These are phyloP conservation scores for Zalaria obscura DNA, from an alignment of 2,329 filamentous ascomycete genomes.

Conservation along the genomic window DNA sequence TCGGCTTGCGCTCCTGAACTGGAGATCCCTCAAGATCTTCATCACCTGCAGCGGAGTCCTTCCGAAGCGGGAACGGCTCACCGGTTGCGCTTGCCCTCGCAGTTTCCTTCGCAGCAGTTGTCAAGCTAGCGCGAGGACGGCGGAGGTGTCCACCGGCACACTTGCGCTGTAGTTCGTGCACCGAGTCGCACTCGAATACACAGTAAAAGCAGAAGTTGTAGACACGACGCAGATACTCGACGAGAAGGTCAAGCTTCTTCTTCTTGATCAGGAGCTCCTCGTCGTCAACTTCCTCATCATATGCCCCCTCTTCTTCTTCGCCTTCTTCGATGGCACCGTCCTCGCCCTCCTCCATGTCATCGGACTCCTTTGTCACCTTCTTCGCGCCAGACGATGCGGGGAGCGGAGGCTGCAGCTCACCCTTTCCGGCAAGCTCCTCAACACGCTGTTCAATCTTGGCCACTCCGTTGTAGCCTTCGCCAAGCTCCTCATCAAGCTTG, in stretches of 20 bases:
- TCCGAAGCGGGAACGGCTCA: conserved; percentile 58
- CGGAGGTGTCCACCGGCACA: conserved; percentile 95
- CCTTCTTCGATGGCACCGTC: conserved; percentile 63
- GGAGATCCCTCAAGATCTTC: conserved; percentile 51
- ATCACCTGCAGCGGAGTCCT: conserved; percentile 19
- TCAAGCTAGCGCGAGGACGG: conserved; percentile 74
- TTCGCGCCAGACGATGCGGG: conserved; percentile 36
- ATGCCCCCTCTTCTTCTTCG: conserved; percentile 51
- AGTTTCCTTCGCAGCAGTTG: conserved; percentile 67
- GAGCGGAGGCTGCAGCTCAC: conserved; percentile 56
- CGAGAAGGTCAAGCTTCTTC: conserved; percentile 89
- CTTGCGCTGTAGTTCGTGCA: conserved; percentile 89
- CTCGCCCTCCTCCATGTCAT: conserved; percentile 47
- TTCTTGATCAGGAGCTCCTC: conserved; percentile 84
- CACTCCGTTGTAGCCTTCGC: conserved; percentile 60
- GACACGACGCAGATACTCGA: conserved; percentile 90
- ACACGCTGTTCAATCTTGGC: conserved; percentile 76
- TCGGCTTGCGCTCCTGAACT: conserved; percentile 58
- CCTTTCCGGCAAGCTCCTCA: conserved; percentile 62
- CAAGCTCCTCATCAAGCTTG: conserved; percentile 76
- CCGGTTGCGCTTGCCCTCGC: conserved; percentile 73
- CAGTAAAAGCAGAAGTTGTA: conserved; percentile 99
- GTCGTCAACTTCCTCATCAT: conserved; percentile 72
- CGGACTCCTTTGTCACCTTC: conserved; percentile 47
- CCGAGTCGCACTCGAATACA: conserved; percentile 94